Conservation (phyloP, 805 yeast genomes). For the Myxozyma vanderwaltii region DNA sequence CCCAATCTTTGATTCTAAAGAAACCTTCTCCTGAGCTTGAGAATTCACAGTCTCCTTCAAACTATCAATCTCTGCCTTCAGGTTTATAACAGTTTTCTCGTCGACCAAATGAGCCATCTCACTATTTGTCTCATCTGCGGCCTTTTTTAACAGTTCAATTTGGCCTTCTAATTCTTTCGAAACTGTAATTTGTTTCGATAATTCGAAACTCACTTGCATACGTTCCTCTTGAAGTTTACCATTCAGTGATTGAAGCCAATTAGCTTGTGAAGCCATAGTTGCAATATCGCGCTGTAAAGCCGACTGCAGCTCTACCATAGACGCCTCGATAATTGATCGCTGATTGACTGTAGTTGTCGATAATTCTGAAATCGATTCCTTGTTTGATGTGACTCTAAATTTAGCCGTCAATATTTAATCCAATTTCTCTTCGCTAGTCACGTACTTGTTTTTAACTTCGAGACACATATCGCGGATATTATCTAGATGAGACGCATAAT, state of each 20-base stretch:
- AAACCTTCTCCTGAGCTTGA: background rate
- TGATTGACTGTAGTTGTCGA: background rate
- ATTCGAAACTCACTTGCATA: background rate
- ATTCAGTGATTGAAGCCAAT: conserved; percentile 1
- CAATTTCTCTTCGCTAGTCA: background rate
- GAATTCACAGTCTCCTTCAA: background rate
- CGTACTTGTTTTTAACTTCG: conserved; percentile 12
- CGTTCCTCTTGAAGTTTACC: background rate
- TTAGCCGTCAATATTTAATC: background rate
- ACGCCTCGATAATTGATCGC: background rate
- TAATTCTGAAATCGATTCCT: background rate
- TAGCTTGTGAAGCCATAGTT: background rate
- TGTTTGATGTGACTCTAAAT: background rate
- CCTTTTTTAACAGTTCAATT: background rate
- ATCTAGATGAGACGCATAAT: background rate
- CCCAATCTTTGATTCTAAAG: background rate
- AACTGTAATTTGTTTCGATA: background rate
- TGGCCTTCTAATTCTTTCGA: background rate
- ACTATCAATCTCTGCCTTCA: background rate
- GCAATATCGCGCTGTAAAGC: conserved; percentile 1
- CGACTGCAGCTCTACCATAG: conserved; percentile 1
- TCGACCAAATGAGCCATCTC: background rate
- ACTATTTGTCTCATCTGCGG: background rate
- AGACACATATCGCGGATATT: background rate
- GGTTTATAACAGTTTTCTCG: background rate